Conservation (phyloP, 805 yeast genomes). For the Yueomyces sp. region DNA sequence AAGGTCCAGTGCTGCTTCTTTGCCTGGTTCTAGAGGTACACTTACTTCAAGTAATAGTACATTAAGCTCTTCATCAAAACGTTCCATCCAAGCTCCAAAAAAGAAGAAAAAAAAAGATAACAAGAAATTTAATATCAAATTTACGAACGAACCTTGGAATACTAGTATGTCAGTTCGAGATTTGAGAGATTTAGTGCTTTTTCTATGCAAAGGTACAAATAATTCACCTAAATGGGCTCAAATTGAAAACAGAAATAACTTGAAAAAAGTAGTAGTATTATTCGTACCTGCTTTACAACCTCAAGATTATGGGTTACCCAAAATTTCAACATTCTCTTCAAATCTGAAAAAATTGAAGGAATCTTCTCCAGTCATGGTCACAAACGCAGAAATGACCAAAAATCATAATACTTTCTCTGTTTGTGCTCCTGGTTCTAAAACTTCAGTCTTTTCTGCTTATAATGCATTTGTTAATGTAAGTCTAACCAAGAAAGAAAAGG, state of each 20-base stretch:
- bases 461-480: constrained; percentile 45
- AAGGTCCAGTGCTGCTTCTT: neutral
- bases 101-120: constrained; percentile 24
- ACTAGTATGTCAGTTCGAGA: constrained; percentile 26
- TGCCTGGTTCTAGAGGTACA: neutral
- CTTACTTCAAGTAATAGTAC: neutral
- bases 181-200: constrained; percentile 34
- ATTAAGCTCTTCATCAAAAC: neutral
- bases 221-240: constrained; percentile 37
- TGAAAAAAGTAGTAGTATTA: constrained; percentile 44
- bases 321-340: constrained; percentile 4
- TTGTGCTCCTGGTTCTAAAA: constrained; percentile 53
- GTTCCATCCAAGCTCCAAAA: neutral
- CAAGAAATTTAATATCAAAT: constrained; percentile 23
- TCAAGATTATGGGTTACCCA: constrained; percentile 25
- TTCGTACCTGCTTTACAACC: constrained; percentile 52
- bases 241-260: constrained; percentile 32
- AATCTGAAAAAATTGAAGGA: neutral
- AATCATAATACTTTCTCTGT: constrained; percentile 31
- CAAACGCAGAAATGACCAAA: constrained; percentile 2
- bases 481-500: constrained; percentile 42
- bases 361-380: constrained; percentile 1
- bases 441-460: constrained; percentile 38
- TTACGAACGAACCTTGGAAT: constrained; percentile 15
- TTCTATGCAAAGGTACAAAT: constrained; percentile 28